Conservation (phyloP, 768 basidiomycete species). For the Mycena rebaudengoi region DNA sequence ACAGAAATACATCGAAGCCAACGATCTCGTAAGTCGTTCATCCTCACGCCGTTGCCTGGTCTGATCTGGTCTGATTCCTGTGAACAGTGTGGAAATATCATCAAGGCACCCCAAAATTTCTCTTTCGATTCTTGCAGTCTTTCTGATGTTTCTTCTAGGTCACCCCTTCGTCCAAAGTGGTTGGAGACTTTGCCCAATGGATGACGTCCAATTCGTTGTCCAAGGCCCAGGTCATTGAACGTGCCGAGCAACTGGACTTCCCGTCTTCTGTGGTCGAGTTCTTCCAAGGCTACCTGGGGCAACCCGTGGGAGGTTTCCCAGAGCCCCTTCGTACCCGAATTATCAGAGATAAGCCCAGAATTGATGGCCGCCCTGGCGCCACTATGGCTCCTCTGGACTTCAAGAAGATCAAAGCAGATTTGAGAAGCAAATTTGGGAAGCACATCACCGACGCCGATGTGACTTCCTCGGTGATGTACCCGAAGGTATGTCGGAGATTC, state of each 20-base stretch:
- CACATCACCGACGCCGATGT: slow-evolving; percentile 95
- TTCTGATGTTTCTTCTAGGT: slow-evolving; percentile 57
- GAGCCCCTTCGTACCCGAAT: slow-evolving; percentile 92
- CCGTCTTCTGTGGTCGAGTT: slow-evolving; percentile 97
- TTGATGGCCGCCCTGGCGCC: slow-evolving; percentile 92
- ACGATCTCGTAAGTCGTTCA: slow-evolving; percentile 75
- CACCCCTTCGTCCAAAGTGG: slow-evolving; percentile 98
- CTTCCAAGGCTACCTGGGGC: slow-evolving; percentile 99
- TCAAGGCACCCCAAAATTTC: slow-evolving; percentile 66
- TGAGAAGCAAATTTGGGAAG: slow-evolving; percentile 94
- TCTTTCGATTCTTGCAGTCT: not conserved
- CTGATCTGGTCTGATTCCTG: slow-evolving; percentile 21
- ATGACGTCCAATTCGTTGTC: slow-evolving; percentile 95
- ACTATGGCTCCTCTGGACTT: slow-evolving; percentile 91
- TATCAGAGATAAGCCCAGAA: slow-evolving; percentile 93
- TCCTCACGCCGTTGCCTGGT: slow-evolving; percentile 11
- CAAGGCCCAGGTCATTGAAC: slow-evolving; percentile 85
- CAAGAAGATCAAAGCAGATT: slow-evolving; percentile 93
- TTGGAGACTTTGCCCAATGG: slow-evolving; percentile 99
- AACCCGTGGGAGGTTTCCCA: slow-evolving; percentile 98
- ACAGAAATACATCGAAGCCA: slow-evolving; percentile 98
- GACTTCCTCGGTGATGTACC: slow-evolving; percentile 97
- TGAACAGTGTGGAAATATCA: slow-evolving; percentile 90
- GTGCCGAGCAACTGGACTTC: slow-evolving; percentile 94
- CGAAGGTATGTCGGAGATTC: slow-evolving; percentile 84